Evolutionary conservation across 306 rosid genomes (phyloP).

Genomic region (Elaeagnus macrophylla): DNA sequence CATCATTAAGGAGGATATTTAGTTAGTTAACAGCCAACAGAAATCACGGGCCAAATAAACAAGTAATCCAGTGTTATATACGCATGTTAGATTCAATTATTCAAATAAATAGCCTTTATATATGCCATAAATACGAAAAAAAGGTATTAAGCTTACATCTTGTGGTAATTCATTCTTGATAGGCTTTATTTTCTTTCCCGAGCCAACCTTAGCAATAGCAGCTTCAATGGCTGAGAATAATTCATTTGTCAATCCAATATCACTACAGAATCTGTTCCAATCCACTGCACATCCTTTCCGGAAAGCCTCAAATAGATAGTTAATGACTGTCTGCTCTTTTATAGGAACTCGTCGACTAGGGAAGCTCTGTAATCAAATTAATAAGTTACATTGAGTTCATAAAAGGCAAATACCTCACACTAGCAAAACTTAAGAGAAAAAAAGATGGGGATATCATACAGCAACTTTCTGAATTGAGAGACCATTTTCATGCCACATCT

Average conservation of each 20-base stretch:
- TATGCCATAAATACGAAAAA: neutral
- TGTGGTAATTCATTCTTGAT: conserved; percentile 74
- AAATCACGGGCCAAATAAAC: conserved; percentile 7
- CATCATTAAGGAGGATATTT: conserved; percentile 17
- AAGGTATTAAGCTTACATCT: conserved; percentile 45
- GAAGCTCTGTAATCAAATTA: conserved; percentile 35
- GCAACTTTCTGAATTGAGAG: conserved; percentile 57
- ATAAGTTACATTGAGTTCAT: conserved; percentile 6
- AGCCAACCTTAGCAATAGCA: conserved; percentile 68
- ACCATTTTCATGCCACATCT: conserved; percentile 76
- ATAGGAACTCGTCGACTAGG: conserved; percentile 77
- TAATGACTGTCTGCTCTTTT: conserved; percentile 60
- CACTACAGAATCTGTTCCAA: conserved; percentile 55
- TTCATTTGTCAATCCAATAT: conserved; percentile 41
- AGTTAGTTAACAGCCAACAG: conserved; percentile 13
- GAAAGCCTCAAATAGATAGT: conserved; percentile 66
- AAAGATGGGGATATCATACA: conserved; percentile 34
- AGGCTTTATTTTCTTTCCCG: conserved; percentile 71
- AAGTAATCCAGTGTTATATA: neutral
- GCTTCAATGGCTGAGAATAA: conserved; percentile 39
- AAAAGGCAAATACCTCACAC: conserved; percentile 10
- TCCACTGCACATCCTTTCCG: conserved; percentile 61
- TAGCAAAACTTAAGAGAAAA: neutral
- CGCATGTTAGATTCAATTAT: neutral
- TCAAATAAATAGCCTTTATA: conserved; percentile 1